Base-by-base conservation (phyloP, 2,329 filamentous ascomycete genomes). In the Colletotrichum graminicola region DNA sequence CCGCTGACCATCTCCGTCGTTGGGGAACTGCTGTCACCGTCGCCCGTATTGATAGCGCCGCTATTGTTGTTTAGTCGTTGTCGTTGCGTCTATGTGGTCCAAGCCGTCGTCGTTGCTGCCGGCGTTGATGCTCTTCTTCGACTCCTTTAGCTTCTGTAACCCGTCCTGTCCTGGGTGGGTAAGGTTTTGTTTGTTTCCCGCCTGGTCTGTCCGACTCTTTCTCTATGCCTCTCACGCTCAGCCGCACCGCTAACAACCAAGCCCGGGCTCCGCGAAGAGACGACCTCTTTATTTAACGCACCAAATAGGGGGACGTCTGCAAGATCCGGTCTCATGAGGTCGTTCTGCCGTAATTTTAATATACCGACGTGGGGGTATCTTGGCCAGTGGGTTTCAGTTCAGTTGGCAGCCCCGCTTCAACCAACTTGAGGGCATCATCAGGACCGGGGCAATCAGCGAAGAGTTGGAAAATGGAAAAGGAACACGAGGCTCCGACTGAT, bases 321-420 rank as follows among this genome's bases (percentile, higher is more conserved):
- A 68, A 34, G 45, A 14, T 59, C 39, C n/a, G 29, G 45, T 16
- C 55, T 68, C 45, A 71, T 71, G 68, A 71, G 68, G 57, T 71
- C 64, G 68, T 63, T 71, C 57, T 71, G 68, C 65, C 68, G 68
- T 71, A 71, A 67, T 71, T 54, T 68, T 71, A 63, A 71, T 71
- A 59, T 71, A 68, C 36, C 57, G 54, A 29, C 64, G 65, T 68
- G 68, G 68, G 68, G 68, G 41, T 52, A 68, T 66, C 64, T 68
- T 63, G 65, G 64, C 68, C 51, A 56, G 68, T 71, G 68, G 68
- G 68, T 68, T 71, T 57, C 65, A 66, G 62, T 63, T 68, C 64
- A 68, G 68, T 62, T 66, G 55, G 57, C 43, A 34, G 64, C 62
- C 67, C 68, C 68, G 68, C 68, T 66, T 49, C 52, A 34, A 39